Conservation (phyloP, 768 basidiomycete genomes). For the Vararia minispora region DNA sequence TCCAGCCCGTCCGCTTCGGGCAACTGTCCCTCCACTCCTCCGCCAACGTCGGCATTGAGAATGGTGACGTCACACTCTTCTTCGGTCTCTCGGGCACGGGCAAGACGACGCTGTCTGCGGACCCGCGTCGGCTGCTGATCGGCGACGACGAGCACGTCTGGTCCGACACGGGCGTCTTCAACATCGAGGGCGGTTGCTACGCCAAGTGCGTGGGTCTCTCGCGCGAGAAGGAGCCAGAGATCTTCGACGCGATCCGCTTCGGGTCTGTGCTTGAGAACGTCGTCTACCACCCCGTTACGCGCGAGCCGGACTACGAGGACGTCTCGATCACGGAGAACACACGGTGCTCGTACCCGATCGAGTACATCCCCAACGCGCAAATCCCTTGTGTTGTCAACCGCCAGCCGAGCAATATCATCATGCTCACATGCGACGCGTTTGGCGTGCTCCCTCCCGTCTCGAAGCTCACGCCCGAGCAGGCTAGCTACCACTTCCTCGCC, state of each 20-base stretch:
- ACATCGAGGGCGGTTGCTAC: slow-evolving; percentile 99
- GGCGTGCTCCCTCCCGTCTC: slow-evolving; percentile 96
- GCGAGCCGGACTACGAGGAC: slow-evolving; percentile 91
- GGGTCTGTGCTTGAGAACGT: slow-evolving; percentile 99
- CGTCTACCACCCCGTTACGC: slow-evolving; percentile 80
- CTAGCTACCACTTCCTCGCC: slow-evolving; percentile 94
- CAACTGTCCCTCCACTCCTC: slow-evolving; percentile 97
- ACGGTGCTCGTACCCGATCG: slow-evolving; percentile 98
- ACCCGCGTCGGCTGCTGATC: slow-evolving; percentile 86
- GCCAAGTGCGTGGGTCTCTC: slow-evolving; percentile 98
- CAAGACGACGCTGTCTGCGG: slow-evolving; percentile 97
- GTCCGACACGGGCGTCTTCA: slow-evolving; percentile 98
- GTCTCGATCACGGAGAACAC: slow-evolving; percentile 98
- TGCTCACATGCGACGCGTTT: slow-evolving; percentile 97
- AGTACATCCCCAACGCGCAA: slow-evolving; percentile 90
- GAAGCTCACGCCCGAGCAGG: slow-evolving; percentile 87
- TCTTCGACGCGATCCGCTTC: slow-evolving; percentile 88
- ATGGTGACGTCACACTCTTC: slow-evolving; percentile 93
- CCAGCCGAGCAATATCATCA: slow-evolving; percentile 92
- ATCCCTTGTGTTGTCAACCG: slow-evolving; percentile 82
- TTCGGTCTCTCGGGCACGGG: slow-evolving; percentile 98
- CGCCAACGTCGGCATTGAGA: slow-evolving; percentile 86
- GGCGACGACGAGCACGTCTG: slow-evolving; percentile 99
- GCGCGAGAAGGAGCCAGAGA: slow-evolving; percentile 96
- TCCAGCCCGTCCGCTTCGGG: slow-evolving; percentile 97